These are phyloP conservation scores for Microthlaspi erraticum DNA, from an alignment of 345 rosid species.

Conservation along the genomic window DNA sequence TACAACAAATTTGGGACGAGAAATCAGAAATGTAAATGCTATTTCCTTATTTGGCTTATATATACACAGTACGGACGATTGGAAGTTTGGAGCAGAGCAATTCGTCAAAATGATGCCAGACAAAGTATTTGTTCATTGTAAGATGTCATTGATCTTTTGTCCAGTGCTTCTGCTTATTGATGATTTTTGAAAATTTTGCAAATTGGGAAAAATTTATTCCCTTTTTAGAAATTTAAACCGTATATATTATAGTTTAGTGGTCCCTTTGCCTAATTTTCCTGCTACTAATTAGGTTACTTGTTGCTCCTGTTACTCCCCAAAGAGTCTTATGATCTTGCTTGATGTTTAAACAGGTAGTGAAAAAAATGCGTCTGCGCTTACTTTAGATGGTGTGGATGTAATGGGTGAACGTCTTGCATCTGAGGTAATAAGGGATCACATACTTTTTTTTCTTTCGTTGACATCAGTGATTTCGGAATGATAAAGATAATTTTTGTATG, in stretches of 20 bases:
- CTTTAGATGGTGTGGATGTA: constrained; percentile 94
- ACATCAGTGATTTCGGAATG: neutral
- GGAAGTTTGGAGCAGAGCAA: constrained; percentile 94
- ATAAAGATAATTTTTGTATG: constrained; percentile 26
- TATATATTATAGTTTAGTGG: neutral
- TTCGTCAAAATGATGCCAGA: constrained; percentile 78
- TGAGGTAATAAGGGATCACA: constrained; percentile 61
- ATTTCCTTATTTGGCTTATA: constrained; percentile 19
- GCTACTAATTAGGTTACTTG: neutral
- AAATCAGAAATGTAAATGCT: neutral
- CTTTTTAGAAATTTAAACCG: neutral
- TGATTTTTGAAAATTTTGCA: neutral
- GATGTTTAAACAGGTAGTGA: constrained; percentile 70
- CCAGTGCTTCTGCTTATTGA: neutral
- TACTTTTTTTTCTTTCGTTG: neutral
- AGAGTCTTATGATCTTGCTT: constrained; percentile 23
- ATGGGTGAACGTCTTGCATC: constrained; percentile 94
- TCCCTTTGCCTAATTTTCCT: constrained; percentile 9
- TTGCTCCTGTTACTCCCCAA: neutral
- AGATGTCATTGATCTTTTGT: constrained; percentile 29
- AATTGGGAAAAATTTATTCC: neutral
- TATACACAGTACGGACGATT: constrained; percentile 81
- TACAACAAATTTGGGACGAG: neutral
- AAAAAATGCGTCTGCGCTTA: constrained; percentile 60
- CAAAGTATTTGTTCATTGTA: constrained; percentile 89